Evolutionary conservation across 345 rosid genomes (phyloP).

Genomic region (Noccaea caerulescens): DNA sequence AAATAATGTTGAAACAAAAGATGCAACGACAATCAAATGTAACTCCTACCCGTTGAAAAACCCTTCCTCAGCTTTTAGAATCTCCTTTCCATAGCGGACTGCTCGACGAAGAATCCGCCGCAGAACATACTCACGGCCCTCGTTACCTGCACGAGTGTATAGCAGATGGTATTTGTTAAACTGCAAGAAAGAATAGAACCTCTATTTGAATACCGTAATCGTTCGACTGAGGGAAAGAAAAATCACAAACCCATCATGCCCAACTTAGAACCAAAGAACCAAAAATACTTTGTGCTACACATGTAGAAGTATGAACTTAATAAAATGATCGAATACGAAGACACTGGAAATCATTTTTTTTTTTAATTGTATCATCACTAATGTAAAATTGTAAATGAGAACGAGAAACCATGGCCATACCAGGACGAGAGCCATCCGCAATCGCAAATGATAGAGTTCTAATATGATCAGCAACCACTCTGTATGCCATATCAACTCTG

Average conservation of each 20-base stretch:
- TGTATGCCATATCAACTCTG: slow-evolving; percentile 91
- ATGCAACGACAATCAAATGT: neutral
- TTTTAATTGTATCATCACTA: slow-evolving; percentile 1
- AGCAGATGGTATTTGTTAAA: slow-evolving; percentile 16
- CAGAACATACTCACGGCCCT: slow-evolving; percentile 95
- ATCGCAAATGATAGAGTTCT: slow-evolving; percentile 95
- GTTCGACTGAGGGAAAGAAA: slow-evolving; percentile 14
- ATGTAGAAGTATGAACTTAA: neutral
- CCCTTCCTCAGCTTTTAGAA: slow-evolving; percentile 86
- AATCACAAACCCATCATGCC: neutral
- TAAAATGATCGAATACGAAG: neutral
- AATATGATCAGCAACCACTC: slow-evolving; percentile 97
- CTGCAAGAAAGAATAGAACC: neutral
- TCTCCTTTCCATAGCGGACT: slow-evolving; percentile 91
- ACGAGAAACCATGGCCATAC: slow-evolving; percentile 45
- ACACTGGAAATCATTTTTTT: neutral
- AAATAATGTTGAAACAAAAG: slow-evolving; percentile 7
- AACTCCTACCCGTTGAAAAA: slow-evolving; percentile 81
- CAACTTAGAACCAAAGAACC: slow-evolving; percentile 5
- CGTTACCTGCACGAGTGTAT: slow-evolving; percentile 66
- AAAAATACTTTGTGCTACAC: neutral
- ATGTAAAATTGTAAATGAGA: slow-evolving; percentile 5
- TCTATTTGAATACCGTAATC: neutral
- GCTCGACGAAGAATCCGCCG: slow-evolving; percentile 98
- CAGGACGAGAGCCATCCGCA: slow-evolving; percentile 99